These are phyloP conservation scores for Ambrosia trifida DNA, from an alignment of 129 eudicot genomes.

Conservation along the genomic window DNA sequence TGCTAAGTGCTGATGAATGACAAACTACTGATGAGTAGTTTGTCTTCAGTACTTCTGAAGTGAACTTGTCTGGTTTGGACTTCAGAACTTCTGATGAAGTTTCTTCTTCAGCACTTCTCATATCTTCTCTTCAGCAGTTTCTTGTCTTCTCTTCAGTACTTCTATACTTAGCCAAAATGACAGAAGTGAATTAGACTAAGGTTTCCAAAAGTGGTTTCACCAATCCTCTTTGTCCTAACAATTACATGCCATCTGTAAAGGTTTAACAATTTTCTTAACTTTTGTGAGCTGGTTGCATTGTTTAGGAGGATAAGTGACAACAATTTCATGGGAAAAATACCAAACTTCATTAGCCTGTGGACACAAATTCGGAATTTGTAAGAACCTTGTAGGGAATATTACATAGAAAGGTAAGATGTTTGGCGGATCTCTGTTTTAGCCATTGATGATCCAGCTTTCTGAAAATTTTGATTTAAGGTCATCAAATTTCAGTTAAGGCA, in stretches of 20 bases:
- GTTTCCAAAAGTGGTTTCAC: too few species aligned
- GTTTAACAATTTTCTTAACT: constrained; percentile 16
- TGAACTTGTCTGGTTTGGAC: too few species aligned
- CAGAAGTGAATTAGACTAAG: too few species aligned
- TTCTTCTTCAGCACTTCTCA: too few species aligned
- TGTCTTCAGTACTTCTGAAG: too few species aligned
- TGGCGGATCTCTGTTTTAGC: neutral
- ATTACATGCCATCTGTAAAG: neutral
- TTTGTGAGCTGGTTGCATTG: constrained; percentile 6
- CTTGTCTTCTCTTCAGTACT: too few species aligned
- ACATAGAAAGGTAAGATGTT: constrained; percentile 10
- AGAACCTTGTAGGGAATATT: constrained; percentile 26
- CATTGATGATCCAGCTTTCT: neutral
- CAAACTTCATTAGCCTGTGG: constrained; percentile 65
- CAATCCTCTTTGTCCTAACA: too few species aligned
- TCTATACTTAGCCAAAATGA: too few species aligned
- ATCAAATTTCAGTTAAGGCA: neutral
- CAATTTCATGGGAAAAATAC: constrained; percentile 68
- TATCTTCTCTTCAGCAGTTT: too few species aligned
- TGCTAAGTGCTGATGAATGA: too few species aligned
- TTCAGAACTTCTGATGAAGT: too few species aligned
- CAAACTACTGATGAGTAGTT: too few species aligned
- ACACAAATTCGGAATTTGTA: constrained; percentile 67
- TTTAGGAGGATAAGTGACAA: constrained; percentile 75
- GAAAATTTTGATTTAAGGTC: neutral